Evolutionary conservation across 108 stramenopile species (phyloP), one percentile per base, ranked within the genome.

Genomic region (Asterionellopsis glacialis): DNA sequence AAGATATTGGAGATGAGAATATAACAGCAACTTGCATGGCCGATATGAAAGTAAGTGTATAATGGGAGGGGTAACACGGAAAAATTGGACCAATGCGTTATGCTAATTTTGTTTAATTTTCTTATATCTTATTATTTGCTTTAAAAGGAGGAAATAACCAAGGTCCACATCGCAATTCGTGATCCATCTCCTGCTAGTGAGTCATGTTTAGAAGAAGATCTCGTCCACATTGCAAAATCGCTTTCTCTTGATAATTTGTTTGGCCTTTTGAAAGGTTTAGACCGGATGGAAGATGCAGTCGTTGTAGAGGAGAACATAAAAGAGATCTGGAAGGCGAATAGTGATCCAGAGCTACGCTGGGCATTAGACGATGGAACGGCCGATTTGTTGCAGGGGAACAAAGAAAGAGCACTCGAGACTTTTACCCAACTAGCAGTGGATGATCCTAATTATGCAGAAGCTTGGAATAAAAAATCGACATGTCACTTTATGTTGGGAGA

Each of bases 381-480:
- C 21, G 47, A 77, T 38, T 55, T 88, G 19, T 26, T 91, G 47
- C 64, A 63, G 53, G 83, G 83, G 38, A 85, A 84, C 18, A 68
- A 61, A 22, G 71, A 79, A 11, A 45, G 61, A n/a, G 84, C 90
- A 19, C 59, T 88, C 22, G 49, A 51, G 15, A 63, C 61, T 13
- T 86, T 85, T 51, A 54, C 63, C 1, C 52, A 72, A 26, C 58
- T 88, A 11, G 68, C 84, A 25, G 73, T 65, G 15, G 68, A 70
- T 26, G 90, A 91, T 64, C 76, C 83, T 44, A 18, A 24, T 1
- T 88, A 84, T 74, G 78, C 65, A 9, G 86, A 91, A 51, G 90
- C 87, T 9, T 82, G 71, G 74, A 87, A 87, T 59, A 84, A 85
- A 49, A 77, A 73, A 53, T 56, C 74, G 11, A 85, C 77, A 11